Evolutionary conservation across 1,139 yeast genomes (phyloP).

Genomic region (Taphrina flavorubra): DNA sequence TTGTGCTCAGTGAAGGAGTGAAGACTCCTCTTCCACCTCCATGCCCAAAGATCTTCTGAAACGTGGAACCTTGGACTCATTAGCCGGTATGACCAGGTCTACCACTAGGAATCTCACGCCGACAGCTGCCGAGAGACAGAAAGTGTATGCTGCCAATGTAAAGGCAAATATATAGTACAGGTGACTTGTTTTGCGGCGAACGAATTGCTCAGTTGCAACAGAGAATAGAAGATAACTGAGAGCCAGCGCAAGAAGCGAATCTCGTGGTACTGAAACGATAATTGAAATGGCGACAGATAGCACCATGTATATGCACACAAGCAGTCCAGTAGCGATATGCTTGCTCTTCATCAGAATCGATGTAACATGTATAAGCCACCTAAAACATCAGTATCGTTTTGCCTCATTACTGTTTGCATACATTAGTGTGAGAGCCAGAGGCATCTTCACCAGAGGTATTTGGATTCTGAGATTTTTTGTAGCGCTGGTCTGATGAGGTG

Average conservation of each 20-base stretch:
- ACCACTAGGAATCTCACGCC: slow-evolving; percentile 8
- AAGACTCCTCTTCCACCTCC: neutral
- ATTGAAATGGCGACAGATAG: slow-evolving; percentile 4
- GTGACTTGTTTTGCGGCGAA: neutral
- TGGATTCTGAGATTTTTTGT: slow-evolving; percentile 26
- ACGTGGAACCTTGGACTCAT: slow-evolving; percentile 18
- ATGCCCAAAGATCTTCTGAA: slow-evolving; percentile 19
- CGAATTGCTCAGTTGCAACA: slow-evolving; percentile 28
- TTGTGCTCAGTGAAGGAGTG: neutral
- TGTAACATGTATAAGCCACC: slow-evolving; percentile 24
- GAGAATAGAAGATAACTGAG: slow-evolving; percentile 28
- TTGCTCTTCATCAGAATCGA: neutral
- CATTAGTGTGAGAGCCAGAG: slow-evolving; percentile 24
- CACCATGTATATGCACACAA: neutral
- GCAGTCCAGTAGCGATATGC: neutral
- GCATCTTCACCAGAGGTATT: slow-evolving; percentile 32
- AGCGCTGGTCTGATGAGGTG: slow-evolving; percentile 21
- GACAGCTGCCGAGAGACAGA: slow-evolving; percentile 9
- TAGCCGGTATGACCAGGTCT: neutral
- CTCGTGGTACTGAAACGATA: slow-evolving; percentile 2
- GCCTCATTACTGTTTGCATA: neutral
- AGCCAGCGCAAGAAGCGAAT: slow-evolving; percentile 27
- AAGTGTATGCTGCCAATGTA: slow-evolving; percentile 7
- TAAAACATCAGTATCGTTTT: neutral
- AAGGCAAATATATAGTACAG: slow-evolving; percentile 19